Conservation (phyloP, 2,329 filamentous ascomycete species). For the Fusarium sambucinum region DNA sequence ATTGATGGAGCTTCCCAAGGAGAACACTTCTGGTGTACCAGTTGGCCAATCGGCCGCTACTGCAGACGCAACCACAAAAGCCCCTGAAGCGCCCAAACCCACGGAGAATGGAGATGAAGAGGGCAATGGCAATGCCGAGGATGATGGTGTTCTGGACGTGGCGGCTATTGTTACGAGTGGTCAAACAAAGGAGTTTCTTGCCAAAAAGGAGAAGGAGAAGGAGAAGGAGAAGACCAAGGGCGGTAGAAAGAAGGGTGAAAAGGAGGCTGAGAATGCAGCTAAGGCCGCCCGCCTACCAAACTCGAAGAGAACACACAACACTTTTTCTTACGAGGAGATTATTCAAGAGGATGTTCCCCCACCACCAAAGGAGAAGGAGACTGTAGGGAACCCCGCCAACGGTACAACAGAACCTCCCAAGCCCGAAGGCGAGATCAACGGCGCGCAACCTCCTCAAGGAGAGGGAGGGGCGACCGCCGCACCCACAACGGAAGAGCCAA, state of each 20-base stretch:
- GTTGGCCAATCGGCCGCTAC: slow-evolving; percentile 15
- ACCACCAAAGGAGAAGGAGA: slow-evolving; percentile 52
- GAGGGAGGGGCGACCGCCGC: slow-evolving; percentile 17
- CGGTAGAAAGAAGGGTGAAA: slow-evolving; percentile 63
- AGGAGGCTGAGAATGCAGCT: slow-evolving; percentile 66
- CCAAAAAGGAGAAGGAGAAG: slow-evolving; percentile 82
- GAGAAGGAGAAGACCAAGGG: slow-evolving; percentile 75
- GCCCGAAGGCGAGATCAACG: slow-evolving; percentile 32
- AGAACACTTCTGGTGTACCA: slow-evolving; percentile 52
- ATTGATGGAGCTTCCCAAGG: slow-evolving; percentile 63
- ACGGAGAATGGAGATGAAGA: slow-evolving; percentile 56
- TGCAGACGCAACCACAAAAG: slow-evolving; percentile 50
- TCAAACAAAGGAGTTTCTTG: slow-evolving; percentile 84
- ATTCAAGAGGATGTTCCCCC: slow-evolving; percentile 64
- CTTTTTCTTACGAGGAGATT: slow-evolving; percentile 80
- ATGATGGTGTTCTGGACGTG: slow-evolving; percentile 84
- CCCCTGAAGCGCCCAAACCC: slow-evolving; percentile 55
- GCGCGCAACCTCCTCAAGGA: slow-evolving; percentile 20
- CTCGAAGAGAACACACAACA: slow-evolving; percentile 74
- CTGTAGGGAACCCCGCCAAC: slow-evolving; percentile 27
- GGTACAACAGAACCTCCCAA: slow-evolving; percentile 33
- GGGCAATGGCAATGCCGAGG: slow-evolving; percentile 59
- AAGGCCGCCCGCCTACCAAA: slow-evolving; percentile 76
- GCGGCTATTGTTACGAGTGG: slow-evolving; percentile 87
- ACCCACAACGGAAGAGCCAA: slow-evolving; percentile 4